Percentiles rank a stretch among this genome's conserved stretches.
Conservation (phyloP, 2,329 filamentous ascomycete genomes). For the Monilinia polystroma region DNA sequence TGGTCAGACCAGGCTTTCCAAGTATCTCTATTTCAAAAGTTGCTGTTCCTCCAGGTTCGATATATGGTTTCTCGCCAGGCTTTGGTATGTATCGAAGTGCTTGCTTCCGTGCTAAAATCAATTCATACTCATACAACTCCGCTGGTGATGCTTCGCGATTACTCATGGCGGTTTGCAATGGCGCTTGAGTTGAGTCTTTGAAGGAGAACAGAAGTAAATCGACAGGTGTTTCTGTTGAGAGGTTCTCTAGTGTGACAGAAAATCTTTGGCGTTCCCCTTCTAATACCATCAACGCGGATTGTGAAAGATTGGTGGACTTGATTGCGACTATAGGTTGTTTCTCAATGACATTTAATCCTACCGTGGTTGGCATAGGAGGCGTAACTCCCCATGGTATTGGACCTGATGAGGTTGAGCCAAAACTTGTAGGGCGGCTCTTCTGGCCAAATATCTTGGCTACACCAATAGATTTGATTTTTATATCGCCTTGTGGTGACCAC, state of each 20-base stretch:
- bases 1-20: constrained; percentile 80
- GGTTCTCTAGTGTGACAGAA: constrained; percentile 76
- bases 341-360: constrained; percentile 73
- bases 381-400: constrained; percentile 31
- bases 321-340: constrained; percentile 76
- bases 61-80: constrained; percentile 55
- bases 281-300: constrained; percentile 86
- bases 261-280: constrained; percentile 84
- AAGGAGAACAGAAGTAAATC: constrained; percentile 88
- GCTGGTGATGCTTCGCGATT: constrained; percentile 75
- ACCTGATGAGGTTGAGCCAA: constrained; percentile 41
- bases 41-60: constrained; percentile 64
- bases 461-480: constrained; percentile 76
- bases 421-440: constrained; percentile 39
- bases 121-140: constrained; percentile 83
- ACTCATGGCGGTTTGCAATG: constrained; percentile 70
- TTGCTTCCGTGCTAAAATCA: constrained; percentile 72
- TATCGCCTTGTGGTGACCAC: constrained; percentile 68
- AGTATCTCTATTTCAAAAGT: constrained; percentile 82
- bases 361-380: constrained; percentile 44
- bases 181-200: constrained; percentile 79
- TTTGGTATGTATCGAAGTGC: constrained; percentile 58
- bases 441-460: constrained; percentile 48
- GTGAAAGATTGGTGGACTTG: constrained; percentile 73
- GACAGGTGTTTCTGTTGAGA: constrained; percentile 66